A percentile compares a stretch with the other conserved stretches of the same genome.
Conservation (phyloP, 2,329 filamentous ascomycete genomes). For the Neurospora sp. region DNA sequence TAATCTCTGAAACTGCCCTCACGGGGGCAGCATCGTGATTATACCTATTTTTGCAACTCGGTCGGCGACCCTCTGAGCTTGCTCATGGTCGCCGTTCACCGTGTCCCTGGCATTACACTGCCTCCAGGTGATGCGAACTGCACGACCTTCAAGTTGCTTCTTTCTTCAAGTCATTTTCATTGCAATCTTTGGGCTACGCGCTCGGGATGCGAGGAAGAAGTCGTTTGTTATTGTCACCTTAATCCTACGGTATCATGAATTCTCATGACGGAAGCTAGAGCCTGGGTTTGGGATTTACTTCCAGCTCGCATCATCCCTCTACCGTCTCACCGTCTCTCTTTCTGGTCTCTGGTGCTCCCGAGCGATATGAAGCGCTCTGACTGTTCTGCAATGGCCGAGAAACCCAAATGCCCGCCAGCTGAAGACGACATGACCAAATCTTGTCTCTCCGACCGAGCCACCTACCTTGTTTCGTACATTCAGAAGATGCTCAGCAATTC, state of each 20-base stretch:
- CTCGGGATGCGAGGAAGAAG: constrained; percentile 48
- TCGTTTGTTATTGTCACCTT: neutral
- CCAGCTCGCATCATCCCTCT: too few relatives aligned
- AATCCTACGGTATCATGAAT: neutral
- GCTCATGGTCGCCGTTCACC: constrained; percentile 52
- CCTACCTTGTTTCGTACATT: too few relatives aligned
- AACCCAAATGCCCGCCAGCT: too few relatives aligned
- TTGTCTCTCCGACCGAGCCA: too few relatives aligned
- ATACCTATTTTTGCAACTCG: constrained; percentile 65
- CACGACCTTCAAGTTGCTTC: too few relatives aligned
- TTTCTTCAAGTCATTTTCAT: constrained; percentile 40
- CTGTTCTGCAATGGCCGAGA: too few relatives aligned
- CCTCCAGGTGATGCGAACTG: constrained; percentile 59
- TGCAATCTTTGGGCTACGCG: constrained; percentile 38
- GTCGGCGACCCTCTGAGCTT: constrained; percentile 56
- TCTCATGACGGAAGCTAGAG: too few relatives aligned
- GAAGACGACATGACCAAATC: too few relatives aligned
- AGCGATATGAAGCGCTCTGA: neutral
- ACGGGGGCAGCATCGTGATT: constrained; percentile 63
- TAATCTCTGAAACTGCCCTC: constrained; percentile 80
- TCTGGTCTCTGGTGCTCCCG: neutral
- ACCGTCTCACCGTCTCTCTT: neutral
- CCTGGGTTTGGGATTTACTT: too few relatives aligned
- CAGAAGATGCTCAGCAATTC: too few relatives aligned
- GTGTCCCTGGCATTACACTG: constrained; percentile 73